A percentile compares a stretch with the other conserved stretches of the same genome.
Evolutionary conservation across 345 rosid species (phyloP).

Genomic region (Rhodomyrtus tomentosa): DNA sequence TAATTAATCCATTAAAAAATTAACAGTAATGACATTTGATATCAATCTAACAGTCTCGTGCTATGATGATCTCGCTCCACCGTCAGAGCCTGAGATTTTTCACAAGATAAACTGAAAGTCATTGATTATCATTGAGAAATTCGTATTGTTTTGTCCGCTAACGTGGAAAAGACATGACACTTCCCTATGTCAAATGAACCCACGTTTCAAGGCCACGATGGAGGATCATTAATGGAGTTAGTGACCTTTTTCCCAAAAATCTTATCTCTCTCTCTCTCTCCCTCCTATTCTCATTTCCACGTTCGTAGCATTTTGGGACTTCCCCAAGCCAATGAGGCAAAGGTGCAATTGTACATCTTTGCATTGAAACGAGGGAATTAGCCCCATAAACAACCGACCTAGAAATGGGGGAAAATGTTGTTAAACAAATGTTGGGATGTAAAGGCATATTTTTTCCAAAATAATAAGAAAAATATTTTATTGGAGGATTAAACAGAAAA

Average conservation of each 20-base stretch:
- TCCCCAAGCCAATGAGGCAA: constrained; percentile 1
- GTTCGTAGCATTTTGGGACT: constrained; percentile 4
- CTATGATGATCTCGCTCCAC: background rate
- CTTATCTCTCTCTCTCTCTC: background rate
- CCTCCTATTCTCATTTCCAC: background rate
- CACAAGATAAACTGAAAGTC: too few relatives aligned
- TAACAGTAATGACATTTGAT: accelerated
- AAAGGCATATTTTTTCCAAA: background rate
- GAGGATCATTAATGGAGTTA: background rate
- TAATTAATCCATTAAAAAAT: background rate
- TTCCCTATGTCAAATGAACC: background rate
- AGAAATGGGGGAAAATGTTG: background rate
- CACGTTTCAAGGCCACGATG: background rate
- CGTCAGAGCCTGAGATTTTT: background rate
- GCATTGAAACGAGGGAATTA: background rate
- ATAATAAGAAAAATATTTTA: background rate
- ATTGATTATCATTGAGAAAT: background rate
- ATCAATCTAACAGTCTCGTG: accelerated
- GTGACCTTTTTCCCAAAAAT: background rate
- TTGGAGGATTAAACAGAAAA: background rate
- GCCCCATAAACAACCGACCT: background rate
- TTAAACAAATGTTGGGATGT: background rate
- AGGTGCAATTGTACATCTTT: background rate
- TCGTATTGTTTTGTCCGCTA: background rate
- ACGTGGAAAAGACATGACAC: background rate